These are phyloP conservation scores for Penicillium cosmopolitanum DNA, from an alignment of 495 filamentous ascomycete genomes.

Conservation along the genomic window DNA sequence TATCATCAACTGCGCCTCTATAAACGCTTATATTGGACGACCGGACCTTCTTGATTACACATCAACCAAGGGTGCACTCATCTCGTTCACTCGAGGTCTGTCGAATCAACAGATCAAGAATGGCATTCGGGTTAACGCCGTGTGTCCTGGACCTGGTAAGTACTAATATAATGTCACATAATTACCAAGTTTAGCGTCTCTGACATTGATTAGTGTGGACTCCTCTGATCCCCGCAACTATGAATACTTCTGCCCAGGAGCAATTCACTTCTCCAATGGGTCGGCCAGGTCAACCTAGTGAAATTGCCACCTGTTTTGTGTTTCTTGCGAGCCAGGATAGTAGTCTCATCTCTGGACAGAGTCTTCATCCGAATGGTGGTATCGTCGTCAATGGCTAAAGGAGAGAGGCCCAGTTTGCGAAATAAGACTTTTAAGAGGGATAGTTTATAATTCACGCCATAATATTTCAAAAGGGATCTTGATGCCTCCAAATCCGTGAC, in stretches of 20 bases:
- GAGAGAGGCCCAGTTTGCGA: neutral
- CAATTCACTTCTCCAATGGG: conserved; percentile 78
- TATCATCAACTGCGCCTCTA: conserved; percentile 81
- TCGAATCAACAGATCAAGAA: conserved; percentile 73
- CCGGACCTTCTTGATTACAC: conserved; percentile 87
- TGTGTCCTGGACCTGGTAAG: conserved; percentile 64
- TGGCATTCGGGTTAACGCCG: conserved; percentile 78
- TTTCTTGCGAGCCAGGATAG: conserved; percentile 78
- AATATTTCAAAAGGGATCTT: too few species aligned
- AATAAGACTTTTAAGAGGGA: too few species aligned
- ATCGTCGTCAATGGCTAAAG: conserved; percentile 60
- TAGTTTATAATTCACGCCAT: too few species aligned
- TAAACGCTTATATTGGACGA: conserved; percentile 82
- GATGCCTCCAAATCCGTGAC: too few species aligned
- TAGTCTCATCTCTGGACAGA: conserved; percentile 58
- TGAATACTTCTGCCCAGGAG: conserved; percentile 68
- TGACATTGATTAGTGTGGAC: conserved; percentile 65
- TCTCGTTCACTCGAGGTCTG: conserved; percentile 77
- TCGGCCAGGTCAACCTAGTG: conserved; percentile 73
- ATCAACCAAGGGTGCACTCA: conserved; percentile 77
- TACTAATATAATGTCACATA: neutral
- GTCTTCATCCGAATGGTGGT: conserved; percentile 71
- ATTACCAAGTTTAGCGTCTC: neutral
- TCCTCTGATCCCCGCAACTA: conserved; percentile 75
- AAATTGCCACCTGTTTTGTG: conserved; percentile 80